A percentile compares a stretch with the other conserved stretches of the same genome.
phyloP scores from a whole-genome alignment of 2,329 filamentous ascomycete genomes.

The Rhynchosporium agropyri region DNA sequence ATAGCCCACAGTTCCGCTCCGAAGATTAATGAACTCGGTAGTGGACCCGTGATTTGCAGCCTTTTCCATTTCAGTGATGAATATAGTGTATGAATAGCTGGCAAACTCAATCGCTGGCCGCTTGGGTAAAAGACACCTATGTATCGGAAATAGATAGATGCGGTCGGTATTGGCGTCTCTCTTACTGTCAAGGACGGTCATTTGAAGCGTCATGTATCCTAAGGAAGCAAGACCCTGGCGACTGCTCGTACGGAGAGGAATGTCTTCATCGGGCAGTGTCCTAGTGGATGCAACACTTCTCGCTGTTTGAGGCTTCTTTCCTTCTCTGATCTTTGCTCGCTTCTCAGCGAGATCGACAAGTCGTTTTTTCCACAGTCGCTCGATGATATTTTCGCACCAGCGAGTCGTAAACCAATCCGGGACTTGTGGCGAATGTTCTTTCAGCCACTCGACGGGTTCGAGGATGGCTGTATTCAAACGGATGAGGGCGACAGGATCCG shows the following conservation, averaged over 20 bases:
- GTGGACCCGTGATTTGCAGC: neutral
- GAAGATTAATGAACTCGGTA: neutral
- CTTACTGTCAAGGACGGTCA: neutral
- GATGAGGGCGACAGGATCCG: conserved; percentile 1
- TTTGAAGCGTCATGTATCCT: neutral
- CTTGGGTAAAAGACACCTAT: conserved; percentile 7
- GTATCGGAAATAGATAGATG: neutral
- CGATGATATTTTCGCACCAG: conserved; percentile 14
- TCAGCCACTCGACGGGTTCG: conserved; percentile 1
- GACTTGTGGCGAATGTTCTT: neutral
- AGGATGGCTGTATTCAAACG: neutral
- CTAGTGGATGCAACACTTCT: neutral
- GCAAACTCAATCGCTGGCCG: neutral
- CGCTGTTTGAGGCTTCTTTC: neutral
- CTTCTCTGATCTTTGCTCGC: neutral
- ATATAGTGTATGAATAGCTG: conserved; percentile 3
- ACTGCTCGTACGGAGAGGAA: neutral
- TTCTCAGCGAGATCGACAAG: neutral
- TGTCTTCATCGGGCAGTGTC: neutral
- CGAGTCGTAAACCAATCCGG: conserved; percentile 6
- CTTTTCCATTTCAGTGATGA: conserved; percentile 16
- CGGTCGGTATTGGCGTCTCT: neutral
- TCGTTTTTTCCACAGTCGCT: neutral
- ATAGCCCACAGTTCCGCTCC: conserved; percentile 6
- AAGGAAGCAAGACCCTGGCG: neutral